These are phyloP conservation scores for Clarireedia homoeocarpa DNA, from an alignment of 2,329 filamentous ascomycete genomes.

Conservation along the genomic window DNA sequence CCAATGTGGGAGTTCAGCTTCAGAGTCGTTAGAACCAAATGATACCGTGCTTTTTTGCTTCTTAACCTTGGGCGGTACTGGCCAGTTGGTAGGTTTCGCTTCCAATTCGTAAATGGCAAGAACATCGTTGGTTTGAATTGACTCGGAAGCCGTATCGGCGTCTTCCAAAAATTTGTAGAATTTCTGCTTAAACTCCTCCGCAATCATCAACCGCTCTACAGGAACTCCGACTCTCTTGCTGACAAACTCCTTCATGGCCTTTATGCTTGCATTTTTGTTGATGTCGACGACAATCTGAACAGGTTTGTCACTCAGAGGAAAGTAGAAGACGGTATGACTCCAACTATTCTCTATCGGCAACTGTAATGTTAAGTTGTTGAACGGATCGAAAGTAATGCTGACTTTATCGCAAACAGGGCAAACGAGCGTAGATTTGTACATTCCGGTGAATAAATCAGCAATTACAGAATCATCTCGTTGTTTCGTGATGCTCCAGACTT, in stretches of 20 bases:
- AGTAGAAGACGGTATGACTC: conserved; percentile 66
- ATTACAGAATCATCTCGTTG: conserved; percentile 91
- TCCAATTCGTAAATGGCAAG: conserved; percentile 74
- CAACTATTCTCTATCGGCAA: conserved; percentile 81
- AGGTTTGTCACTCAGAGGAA: conserved; percentile 65
- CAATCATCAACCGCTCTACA: conserved; percentile 61
- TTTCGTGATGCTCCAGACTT: conserved; percentile 88
- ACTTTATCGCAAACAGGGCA: conserved; percentile 89
- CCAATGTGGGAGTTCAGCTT: conserved; percentile 42
- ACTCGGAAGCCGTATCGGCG: conserved; percentile 57
- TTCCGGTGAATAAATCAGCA: conserved; percentile 89
- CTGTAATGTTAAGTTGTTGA: conserved; percentile 88
- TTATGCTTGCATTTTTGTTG: conserved; percentile 66
- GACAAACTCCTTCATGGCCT: conserved; percentile 60
- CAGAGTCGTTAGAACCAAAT: conserved; percentile 35
- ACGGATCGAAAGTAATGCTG: conserved; percentile 97
- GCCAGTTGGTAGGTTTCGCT: conserved; percentile 68
- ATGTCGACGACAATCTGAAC: conserved; percentile 71
- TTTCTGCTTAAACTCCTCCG: conserved; percentile 73
- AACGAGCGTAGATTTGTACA: conserved; percentile 96
- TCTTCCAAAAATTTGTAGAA: conserved; percentile 87
- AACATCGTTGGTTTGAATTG: conserved; percentile 56
- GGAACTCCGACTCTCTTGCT: conserved; percentile 60
- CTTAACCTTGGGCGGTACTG: conserved; percentile 27
- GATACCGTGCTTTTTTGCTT: conserved; percentile 40